Percentiles rank a stretch among this genome's conserved stretches.
Conservation (phyloP, 768 basidiomycete species). For the Pholiota conissans region DNA sequence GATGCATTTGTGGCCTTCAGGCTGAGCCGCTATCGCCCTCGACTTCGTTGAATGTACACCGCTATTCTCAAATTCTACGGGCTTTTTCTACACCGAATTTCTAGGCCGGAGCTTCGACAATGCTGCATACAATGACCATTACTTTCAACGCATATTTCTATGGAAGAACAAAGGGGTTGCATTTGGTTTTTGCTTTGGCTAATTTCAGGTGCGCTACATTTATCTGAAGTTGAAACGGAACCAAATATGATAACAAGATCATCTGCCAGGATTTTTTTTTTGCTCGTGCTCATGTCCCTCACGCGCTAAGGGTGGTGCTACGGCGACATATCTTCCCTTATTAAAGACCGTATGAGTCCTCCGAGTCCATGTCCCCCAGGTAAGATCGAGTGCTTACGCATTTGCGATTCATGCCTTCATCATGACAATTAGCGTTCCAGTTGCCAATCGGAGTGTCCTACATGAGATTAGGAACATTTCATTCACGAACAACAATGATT, state of each 20-base stretch:
- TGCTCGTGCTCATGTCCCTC: constrained; percentile 8
- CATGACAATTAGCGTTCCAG: constrained; percentile 16
- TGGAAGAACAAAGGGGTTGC: not conserved
- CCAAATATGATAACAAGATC: not conserved
- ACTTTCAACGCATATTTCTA: not conserved
- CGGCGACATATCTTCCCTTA: constrained; percentile 4
- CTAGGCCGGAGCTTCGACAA: too few relatives aligned
- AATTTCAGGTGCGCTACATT: not conserved
- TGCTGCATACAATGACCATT: not conserved
- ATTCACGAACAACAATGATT: not conserved
- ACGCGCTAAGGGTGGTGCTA: constrained; percentile 12
- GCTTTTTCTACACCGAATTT: not conserved
- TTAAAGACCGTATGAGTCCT: constrained; percentile 11
- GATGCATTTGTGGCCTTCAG: not conserved
- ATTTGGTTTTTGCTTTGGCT: not conserved
- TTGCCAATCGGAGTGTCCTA: constrained; percentile 9
- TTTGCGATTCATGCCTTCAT: constrained; percentile 4
- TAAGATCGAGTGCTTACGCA: constrained; percentile 1
- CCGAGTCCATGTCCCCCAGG: not conserved
- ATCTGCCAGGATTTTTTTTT: not conserved
- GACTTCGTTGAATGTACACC: not conserved
- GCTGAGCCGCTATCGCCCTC: not conserved
- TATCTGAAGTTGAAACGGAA: not conserved
- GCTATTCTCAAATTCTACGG: not conserved
- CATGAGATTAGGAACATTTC: not conserved